phyloP scores from a whole-genome alignment of 495 filamentous ascomycete genomes.

The Echria macrotheca region DNA sequence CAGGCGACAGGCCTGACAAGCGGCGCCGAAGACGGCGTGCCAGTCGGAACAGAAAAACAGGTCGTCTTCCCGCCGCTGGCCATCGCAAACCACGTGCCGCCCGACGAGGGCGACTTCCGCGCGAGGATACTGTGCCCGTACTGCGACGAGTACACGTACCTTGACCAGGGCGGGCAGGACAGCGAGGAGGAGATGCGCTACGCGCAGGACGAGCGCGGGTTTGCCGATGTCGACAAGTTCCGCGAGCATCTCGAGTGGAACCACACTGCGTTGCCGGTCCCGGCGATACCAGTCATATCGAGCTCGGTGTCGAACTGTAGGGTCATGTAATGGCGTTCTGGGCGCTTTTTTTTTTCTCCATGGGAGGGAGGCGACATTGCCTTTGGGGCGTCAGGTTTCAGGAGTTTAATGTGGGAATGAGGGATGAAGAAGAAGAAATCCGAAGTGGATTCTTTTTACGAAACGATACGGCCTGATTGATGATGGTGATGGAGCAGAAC shows the following conservation, averaged over 20 bases:
- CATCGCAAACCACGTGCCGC: constrained; percentile 45
- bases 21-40: not conserved
- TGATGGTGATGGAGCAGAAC: not conserved
- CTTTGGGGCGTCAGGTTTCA: not conserved
- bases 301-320: constrained; percentile 20
- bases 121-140: constrained; percentile 40
- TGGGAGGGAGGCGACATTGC: not conserved
- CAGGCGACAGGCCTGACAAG: constrained; percentile 18
- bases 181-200: constrained; percentile 38
- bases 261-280: constrained; percentile 33
- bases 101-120: constrained; percentile 36
- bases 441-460: not conserved
- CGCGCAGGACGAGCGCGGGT: constrained; percentile 37
- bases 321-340: constrained; percentile 35
- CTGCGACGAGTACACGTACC: constrained; percentile 44
- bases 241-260: constrained; percentile 45
- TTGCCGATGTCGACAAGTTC: constrained; percentile 34
- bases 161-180: constrained; percentile 40
- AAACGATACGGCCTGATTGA: not conserved
- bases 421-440: not conserved
- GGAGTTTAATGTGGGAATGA: not conserved
- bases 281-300: constrained; percentile 18
- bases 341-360: constrained; percentile 4
- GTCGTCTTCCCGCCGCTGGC: constrained; percentile 44
- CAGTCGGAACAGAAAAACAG: constrained; percentile 32